Conservation (phyloP, 345 rosid genomes). For the Pelargonium nanum region DNA sequence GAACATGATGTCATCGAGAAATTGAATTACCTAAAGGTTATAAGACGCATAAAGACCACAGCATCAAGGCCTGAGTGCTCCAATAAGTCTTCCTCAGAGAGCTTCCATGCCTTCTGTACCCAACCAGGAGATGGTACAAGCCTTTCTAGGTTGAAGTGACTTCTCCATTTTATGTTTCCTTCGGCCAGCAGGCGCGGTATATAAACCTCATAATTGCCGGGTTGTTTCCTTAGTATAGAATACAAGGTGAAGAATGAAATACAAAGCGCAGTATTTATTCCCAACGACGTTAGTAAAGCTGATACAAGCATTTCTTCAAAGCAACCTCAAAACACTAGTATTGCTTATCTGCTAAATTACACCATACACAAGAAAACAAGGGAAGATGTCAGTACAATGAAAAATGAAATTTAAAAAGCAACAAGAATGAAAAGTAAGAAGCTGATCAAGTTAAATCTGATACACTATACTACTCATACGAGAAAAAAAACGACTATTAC, state of each 20-base stretch:
- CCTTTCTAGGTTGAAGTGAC: conserved; percentile 61
- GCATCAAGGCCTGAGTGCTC: conserved; percentile 65
- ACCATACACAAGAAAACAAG: neutral
- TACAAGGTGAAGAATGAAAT: conserved; percentile 53
- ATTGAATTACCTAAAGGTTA: conserved; percentile 57
- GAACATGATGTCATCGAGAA: neutral
- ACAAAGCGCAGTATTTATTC: conserved; percentile 75
- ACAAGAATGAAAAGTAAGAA: no score
- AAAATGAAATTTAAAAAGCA: no score
- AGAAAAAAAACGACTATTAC: no score
- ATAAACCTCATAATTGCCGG: conserved; percentile 54
- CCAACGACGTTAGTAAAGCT: conserved; percentile 77
- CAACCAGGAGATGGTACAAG: conserved; percentile 77
- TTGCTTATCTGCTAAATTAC: neutral
- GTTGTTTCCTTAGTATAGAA: conserved; percentile 77
- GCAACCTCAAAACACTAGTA: conserved; percentile 5
- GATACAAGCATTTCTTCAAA: conserved; percentile 63
- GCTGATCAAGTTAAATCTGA: no score
- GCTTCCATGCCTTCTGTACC: conserved; percentile 63
- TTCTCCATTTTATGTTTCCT: conserved; percentile 44
- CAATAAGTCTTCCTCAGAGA: conserved; percentile 60
- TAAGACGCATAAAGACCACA: conserved; percentile 68
- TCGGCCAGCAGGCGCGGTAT: conserved; percentile 68
- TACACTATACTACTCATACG: no score
- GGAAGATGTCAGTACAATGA: no score